Percentiles rank a stretch among this genome's conserved stretches.
Evolutionary conservation across 192 early-diverging fungal genomes (phyloP).

Genomic region (Coemansia sp.): DNA sequence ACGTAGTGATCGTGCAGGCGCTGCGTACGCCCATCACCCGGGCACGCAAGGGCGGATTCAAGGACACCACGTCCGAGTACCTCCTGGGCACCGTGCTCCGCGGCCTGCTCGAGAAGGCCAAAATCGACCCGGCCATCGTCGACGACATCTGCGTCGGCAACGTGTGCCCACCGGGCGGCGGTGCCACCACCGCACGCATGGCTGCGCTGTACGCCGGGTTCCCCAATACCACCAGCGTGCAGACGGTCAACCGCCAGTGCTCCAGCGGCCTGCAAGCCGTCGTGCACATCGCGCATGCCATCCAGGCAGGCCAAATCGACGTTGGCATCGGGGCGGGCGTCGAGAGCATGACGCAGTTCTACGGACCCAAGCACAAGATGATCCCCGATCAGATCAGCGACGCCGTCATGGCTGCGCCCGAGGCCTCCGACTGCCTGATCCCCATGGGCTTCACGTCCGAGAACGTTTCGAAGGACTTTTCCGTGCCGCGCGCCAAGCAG

Average conservation of each 20-base stretch:
- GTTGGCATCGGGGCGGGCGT: slow-evolving; percentile 93
- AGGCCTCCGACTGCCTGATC: slow-evolving; percentile 80
- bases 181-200: slow-evolving; percentile 87
- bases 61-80: slow-evolving; percentile 80
- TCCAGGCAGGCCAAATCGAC: slow-evolving; percentile 86
- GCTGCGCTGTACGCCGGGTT: slow-evolving; percentile 89
- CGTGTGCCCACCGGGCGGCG: slow-evolving; percentile 84
- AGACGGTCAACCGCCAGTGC: slow-evolving; percentile 92
- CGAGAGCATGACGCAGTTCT: slow-evolving; percentile 90
- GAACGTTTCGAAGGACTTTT: slow-evolving; percentile 90
- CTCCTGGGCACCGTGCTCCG: slow-evolving; percentile 78
- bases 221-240: slow-evolving; percentile 76
- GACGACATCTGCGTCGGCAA: slow-evolving; percentile 96
- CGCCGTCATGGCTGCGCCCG: slow-evolving; percentile 66
- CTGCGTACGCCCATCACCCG: slow-evolving; percentile 85
- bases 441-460: slow-evolving; percentile 96
- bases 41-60: slow-evolving; percentile 89
- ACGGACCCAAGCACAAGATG: slow-evolving; percentile 69
- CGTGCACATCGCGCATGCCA: slow-evolving; percentile 81
- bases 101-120: slow-evolving; percentile 69
- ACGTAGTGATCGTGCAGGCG: slow-evolving; percentile 91
- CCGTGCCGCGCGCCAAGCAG: slow-evolving; percentile 82
- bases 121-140: slow-evolving; percentile 81
- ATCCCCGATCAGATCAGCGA: slow-evolving; percentile 69
- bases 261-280: slow-evolving; percentile 90